A percentile compares a stretch with the other conserved stretches of the same genome.
Conservation (phyloP, 1,284 basidiomycete species). For the Naganishia cerealis region DNA sequence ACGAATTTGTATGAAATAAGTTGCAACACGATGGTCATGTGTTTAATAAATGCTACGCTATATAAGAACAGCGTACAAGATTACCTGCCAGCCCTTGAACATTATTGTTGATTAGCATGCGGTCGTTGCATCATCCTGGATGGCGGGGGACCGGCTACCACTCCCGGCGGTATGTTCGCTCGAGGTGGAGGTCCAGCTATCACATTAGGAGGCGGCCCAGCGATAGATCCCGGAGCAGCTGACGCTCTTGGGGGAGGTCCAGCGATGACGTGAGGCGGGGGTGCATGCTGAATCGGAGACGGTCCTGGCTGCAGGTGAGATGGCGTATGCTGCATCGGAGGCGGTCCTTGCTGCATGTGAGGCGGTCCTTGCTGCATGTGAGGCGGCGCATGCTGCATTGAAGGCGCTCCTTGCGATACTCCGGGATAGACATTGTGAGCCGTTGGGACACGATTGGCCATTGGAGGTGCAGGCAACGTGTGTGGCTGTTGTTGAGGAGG, state of each 20-base stretch:
- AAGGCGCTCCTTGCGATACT: slow-evolving; percentile 29
- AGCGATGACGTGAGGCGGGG: slow-evolving; percentile 57
- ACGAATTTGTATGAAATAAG: not conserved
- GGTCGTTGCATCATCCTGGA: slow-evolving; percentile 12
- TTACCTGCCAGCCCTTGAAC: not conserved
- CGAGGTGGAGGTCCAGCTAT: slow-evolving; percentile 91
- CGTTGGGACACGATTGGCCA: slow-evolving; percentile 31
- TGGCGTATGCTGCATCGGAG: slow-evolving; percentile 40
- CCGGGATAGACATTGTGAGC: slow-evolving; percentile 17
- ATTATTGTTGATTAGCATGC: slow-evolving; percentile 3
- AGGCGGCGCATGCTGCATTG: slow-evolving; percentile 38
- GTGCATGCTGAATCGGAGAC: slow-evolving; percentile 44
- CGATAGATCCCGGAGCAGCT: slow-evolving; percentile 38
- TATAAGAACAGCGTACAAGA: not conserved
- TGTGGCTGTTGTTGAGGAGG: slow-evolving; percentile 30
- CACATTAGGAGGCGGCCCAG: slow-evolving; percentile 60
- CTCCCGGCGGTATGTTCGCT: slow-evolving; percentile 72
- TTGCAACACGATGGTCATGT: not conserved
- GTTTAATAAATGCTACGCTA: not conserved
- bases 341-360: slow-evolving; percentile 42
- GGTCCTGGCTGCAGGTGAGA: slow-evolving; percentile 38
- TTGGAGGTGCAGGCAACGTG: slow-evolving; percentile 29
- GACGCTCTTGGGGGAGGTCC: slow-evolving; percentile 53
- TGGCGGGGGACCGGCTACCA: slow-evolving; percentile 61
- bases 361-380: slow-evolving; percentile 44